phyloP scores from a whole-genome alignment of 495 filamentous ascomycete genomes.

The Penicillium lagena region DNA sequence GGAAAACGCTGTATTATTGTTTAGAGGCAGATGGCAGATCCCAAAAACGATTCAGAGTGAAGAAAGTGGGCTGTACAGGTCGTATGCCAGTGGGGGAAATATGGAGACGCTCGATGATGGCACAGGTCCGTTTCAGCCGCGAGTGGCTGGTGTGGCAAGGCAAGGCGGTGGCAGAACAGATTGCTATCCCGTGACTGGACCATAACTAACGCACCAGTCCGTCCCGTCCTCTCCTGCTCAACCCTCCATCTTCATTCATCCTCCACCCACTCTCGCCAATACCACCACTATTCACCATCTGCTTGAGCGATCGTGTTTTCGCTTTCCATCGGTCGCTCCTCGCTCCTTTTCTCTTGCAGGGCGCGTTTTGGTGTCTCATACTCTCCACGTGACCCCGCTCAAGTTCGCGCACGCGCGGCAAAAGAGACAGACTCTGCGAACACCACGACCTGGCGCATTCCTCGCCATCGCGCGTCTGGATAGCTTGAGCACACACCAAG shows the following conservation, averaged over 20 bases:
- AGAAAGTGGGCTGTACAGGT: constrained; percentile 3
- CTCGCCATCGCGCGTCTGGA: constrained; percentile 4
- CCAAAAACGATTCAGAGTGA: too few relatives aligned
- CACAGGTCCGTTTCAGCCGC: not conserved
- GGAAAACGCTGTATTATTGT: not conserved
- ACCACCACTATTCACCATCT: constrained; percentile 2
- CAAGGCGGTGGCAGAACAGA: too few relatives aligned
- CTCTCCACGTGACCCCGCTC: constrained; percentile 31
- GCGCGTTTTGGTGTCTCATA: constrained; percentile 1
- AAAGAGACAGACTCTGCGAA: constrained; percentile 15
- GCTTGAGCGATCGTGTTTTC: not conserved
- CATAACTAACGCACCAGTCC: constrained; percentile 4
- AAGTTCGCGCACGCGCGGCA: constrained; percentile 20
- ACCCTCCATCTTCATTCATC: constrained; percentile 8
- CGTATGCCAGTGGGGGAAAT: constrained; percentile 18
- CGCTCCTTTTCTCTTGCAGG: not conserved
- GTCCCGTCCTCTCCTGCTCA: constrained; percentile 4
- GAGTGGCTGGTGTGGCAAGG: constrained; percentile 10
- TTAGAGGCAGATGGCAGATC: not conserved
- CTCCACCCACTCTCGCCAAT: constrained; percentile 2
- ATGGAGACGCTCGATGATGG: constrained; percentile 18
- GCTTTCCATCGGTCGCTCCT: not conserved
- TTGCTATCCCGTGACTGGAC: constrained; percentile 9
- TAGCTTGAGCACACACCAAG: constrained; percentile 20
- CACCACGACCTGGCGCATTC: constrained; percentile 11